Base-by-base conservation (phyloP, 192 early-diverging fungal species). In the Umbelopsis isabellina region DNA sequence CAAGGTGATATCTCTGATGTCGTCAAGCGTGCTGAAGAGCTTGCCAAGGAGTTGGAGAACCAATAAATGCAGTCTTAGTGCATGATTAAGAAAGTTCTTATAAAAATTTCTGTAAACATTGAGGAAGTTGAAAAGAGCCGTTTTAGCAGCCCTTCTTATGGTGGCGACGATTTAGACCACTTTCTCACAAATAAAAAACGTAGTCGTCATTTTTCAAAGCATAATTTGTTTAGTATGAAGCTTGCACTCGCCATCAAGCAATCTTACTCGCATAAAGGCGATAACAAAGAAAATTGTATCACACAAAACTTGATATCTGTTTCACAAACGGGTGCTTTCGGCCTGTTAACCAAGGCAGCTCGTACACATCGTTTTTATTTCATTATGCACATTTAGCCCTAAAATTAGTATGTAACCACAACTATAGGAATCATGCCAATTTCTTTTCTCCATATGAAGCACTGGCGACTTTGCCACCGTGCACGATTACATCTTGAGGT, bases 1-100 rank as follows among this genome's bases (percentile, higher is more conserved):
- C 89, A 92, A 53, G 97, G 97, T 85, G 93, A 95, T 84, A 93
- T 98, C 75, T 91, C 94, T 68, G 97, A 98, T 85, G 97, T 92
- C 67, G 85, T 85, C 70, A 89, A 89, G 85, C 96, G 95, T 89
- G 95, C 95, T 65, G 94, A 80, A 51, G 70, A 71, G 35, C 69
- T 76, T 46, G 75, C 75, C 75, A 76, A 76, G 75, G 75, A 74
- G 49, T 69, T 74, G 53, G 49, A 68, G 35, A 35, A 47, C 52
- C 72, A 74, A 35, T 74, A 74, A 73, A 52, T 22, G 21, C n/a
- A 23, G 21, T 25, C 12, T 23, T 13, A 22, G 10, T 25, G 51
- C 21, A 49, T 20, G 48, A 49, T 20, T 21, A 49, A 16, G 48
- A 16, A 49, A 49, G 48, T 20, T 20, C 18, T 20, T 49, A 49